A percentile compares a stretch with the other conserved stretches of the same genome.
Conservation (phyloP, 1,284 basidiomycete genomes). For the Hymenochaete sp. region DNA sequence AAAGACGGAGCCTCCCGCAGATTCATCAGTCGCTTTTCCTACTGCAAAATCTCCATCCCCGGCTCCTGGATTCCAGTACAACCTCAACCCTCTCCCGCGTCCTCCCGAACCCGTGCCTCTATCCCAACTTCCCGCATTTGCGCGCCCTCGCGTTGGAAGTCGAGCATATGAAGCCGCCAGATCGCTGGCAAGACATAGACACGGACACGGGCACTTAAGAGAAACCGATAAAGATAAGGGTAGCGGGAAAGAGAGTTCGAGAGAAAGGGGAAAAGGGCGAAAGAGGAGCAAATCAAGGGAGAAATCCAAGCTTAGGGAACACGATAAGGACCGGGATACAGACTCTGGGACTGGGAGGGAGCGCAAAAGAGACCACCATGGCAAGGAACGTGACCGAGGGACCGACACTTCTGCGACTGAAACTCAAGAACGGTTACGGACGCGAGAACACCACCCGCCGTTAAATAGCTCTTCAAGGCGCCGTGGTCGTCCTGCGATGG, state of each 20-base stretch:
- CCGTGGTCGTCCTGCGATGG: neutral
- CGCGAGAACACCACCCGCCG: too few species aligned
- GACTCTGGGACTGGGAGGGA: constrained; percentile 1
- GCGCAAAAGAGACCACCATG: neutral
- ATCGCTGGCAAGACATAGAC: constrained; percentile 6
- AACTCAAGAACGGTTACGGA: constrained; percentile 5
- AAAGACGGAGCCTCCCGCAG: neutral
- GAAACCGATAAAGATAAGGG: constrained; percentile 3
- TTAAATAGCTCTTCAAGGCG: too few species aligned
- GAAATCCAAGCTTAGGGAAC: neutral
- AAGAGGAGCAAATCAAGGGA: neutral
- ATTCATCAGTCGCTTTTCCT: too few species aligned
- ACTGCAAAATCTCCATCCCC: neutral
- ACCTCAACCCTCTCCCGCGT: constrained; percentile 13
- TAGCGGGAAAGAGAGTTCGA: neutral
- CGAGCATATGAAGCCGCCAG: constrained; percentile 8
- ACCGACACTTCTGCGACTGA: constrained; percentile 16
- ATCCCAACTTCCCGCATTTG: constrained; percentile 11
- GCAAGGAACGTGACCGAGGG: constrained; percentile 7
- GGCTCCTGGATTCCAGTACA: constrained; percentile 1
- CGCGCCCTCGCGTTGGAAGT: constrained; percentile 11
- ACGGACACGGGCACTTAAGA: neutral
- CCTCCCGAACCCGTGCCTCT: constrained; percentile 15
- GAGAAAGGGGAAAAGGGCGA: neutral
- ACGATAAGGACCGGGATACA: neutral